Percentiles rank a stretch among this genome's conserved stretches.
Conservation (phyloP, 2,329 filamentous ascomycete genomes). For the Purpureocillium lavendulum region DNA sequence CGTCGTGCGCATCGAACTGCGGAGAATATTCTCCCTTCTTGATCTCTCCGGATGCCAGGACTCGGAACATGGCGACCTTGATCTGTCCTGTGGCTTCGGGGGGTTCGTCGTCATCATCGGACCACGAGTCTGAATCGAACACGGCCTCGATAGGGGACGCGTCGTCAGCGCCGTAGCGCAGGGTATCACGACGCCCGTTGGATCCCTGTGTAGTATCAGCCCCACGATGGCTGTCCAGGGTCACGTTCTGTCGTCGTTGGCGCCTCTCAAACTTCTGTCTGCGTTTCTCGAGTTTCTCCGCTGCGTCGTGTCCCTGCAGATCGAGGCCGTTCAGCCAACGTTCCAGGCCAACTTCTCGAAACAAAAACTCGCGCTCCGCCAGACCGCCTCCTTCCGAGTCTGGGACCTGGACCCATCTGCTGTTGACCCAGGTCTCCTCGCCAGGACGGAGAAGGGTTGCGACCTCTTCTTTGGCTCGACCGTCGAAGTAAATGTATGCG, state of each 20-base stretch:
- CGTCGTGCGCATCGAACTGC: conserved; percentile 94
- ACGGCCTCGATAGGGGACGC: conserved; percentile 64
- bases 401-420: conserved; percentile 91
- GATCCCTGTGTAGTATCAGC: conserved; percentile 30
- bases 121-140: conserved; percentile 63
- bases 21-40: conserved; percentile 97
- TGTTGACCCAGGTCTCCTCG: conserved; percentile 99
- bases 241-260: conserved; percentile 53
- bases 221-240: conserved; percentile 22
- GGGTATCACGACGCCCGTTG: conserved; percentile 45
- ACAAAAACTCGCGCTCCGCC: conserved; percentile 92
- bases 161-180: conserved; percentile 74
- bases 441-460: conserved; percentile 85
- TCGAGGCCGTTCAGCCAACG: conserved; percentile 95
- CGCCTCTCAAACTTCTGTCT: conserved; percentile 68
- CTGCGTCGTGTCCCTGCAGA: conserved; percentile 84
- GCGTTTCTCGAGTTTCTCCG: conserved; percentile 82
- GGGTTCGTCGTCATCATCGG: conserved; percentile 75
- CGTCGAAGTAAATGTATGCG: conserved; percentile 98
- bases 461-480: conserved; percentile 89
- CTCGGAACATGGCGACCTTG: conserved; percentile 93
- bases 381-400: conserved; percentile 86
- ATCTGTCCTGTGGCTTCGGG: conserved; percentile 96
- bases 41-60: conserved; percentile 91
- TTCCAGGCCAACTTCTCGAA: conserved; percentile 92